Evolutionary conservation across 495 filamentous ascomycete genomes (phyloP).

Genomic region (Cairneyella variabilis): DNA sequence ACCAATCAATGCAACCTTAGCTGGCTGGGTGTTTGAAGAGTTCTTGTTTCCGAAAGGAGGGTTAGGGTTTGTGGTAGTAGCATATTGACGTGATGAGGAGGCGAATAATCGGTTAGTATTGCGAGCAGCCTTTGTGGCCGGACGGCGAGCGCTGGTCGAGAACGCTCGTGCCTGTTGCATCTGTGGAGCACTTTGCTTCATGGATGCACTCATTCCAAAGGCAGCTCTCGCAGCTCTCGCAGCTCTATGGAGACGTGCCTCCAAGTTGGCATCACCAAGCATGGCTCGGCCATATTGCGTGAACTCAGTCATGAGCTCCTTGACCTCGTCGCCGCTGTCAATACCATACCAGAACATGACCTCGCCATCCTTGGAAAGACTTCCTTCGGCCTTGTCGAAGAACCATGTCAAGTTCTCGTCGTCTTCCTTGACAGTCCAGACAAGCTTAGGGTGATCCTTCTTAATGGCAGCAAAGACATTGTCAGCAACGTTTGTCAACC

Average conservation of each 20-base stretch:
- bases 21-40: slow-evolving; percentile 73
- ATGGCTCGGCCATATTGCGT: slow-evolving; percentile 76
- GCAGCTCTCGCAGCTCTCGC: slow-evolving; percentile 65
- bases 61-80: slow-evolving; percentile 89
- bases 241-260: slow-evolving; percentile 75
- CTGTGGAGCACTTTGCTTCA: slow-evolving; percentile 37
- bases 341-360: slow-evolving; percentile 98
- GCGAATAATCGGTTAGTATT: neutral
- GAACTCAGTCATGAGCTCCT: slow-evolving; percentile 85
- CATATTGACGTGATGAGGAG: slow-evolving; percentile 41
- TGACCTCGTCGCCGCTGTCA: slow-evolving; percentile 78
- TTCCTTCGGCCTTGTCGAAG: slow-evolving; percentile 95
- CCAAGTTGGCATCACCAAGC: slow-evolving; percentile 88
- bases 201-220: slow-evolving; percentile 48
- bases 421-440: slow-evolving; percentile 95
- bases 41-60: slow-evolving; percentile 95
- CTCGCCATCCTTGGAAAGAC: slow-evolving; percentile 75
- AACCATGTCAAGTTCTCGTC: slow-evolving; percentile 99
- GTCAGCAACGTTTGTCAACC: slow-evolving; percentile 95
- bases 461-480: slow-evolving; percentile 92
- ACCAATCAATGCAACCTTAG: slow-evolving; percentile 87
- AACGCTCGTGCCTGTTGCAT: slow-evolving; percentile 61
- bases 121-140: slow-evolving; percentile 16
- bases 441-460: slow-evolving; percentile 86
- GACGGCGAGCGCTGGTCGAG: slow-evolving; percentile 51